Evolutionary conservation across 192 early-diverging fungal genomes (phyloP), one percentile per base, ranked within the genome.

Genomic region (Phlyctochytrium bullatum): DNA sequence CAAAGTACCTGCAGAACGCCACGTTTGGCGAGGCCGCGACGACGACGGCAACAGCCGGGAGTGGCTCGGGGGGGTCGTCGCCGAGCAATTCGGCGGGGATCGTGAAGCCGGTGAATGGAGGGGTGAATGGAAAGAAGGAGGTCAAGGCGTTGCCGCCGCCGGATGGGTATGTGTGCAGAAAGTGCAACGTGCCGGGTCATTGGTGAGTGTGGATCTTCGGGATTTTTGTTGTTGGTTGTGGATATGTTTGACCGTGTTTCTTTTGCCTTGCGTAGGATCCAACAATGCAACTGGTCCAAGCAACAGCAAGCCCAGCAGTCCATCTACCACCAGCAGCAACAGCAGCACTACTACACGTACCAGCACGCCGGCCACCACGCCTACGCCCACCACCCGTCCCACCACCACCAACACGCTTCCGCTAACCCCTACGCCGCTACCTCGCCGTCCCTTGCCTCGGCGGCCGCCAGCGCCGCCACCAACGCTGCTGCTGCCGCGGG

Each of bases 111-210:
- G 20, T 6, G 10, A 14, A 47, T 47, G 40, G 40, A 47, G 40
- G 40, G 6, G 40, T 6, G 6, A 14, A 20, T 20, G 40, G 40
- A 47, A 47, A 47, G 40, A 47, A 47, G 64, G 29, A 17, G 12
- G 53, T 4, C 24, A 76, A 73, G 36, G 70, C 67, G 24, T 75
- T 74, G 10, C 28, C 68, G 4, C 76, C 76, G 17, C 76, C 76
- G 28, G 74, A 78, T 24, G 76, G 76, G 0, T 78, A 78, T 61
- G 65, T 78, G 10, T 78, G 76, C 59, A 50, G 76, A 58, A 75
- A 76, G 62, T 78, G 76, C 64, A 53, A 72, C 58, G 64, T 62
- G 12, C 68, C 69, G 16, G 76, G 76, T 12, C 76, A 78, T 62
- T 78, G 76, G 74, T 74, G 33, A 3, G 71, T 62, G 1, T 23